Base-by-base conservation (phyloP, 805 yeast genomes). In the Candida loeiensis region DNA sequence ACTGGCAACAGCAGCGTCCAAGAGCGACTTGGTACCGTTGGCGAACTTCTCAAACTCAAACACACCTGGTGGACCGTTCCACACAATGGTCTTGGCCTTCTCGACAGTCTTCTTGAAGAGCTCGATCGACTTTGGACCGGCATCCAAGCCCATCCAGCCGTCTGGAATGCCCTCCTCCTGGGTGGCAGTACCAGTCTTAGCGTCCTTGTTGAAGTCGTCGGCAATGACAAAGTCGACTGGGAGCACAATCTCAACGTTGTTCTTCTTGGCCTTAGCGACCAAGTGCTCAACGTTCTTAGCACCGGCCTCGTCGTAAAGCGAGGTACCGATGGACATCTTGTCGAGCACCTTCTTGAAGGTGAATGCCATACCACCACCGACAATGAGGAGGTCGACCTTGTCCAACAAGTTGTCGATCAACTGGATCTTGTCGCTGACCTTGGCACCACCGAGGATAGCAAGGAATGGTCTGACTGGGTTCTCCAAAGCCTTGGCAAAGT, bases 11-110 rank as follows among this genome's bases (percentile, higher is more conserved):
- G 83, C 83, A 56, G 93, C 95, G 49, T 82, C 95, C 58, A 91
- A 81, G 71, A 91, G 71, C 45, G 88, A 68, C 74, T 90, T 86
- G 64, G 98, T 91, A 73, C 98, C 98, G 45, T 70, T 70, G 55
- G 96, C 84, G 65, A 93, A 93, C 60, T 77, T 77, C 55, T 87
- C 96, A 62, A 93, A 93, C 77, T 93, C 99, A 67, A 93, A 93
- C 57, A 93, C 99, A 79, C 99, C 99, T 71, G 99, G 97, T 51
- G 99, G 99, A 68, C 99, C 99, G 77, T 93, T 93, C 99, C 99
- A 93, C 65, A 93, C 93, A 59, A 93, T 91, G 60, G 99, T 93
- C 82, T 91, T 89, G 56, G 99, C 95, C 71, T 83, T 77, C 51
- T 85, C 84, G 56, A 93, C 87, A 50, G 96, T 82, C 52, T 73